Conservation (phyloP, 2,329 filamentous ascomycete species). For the Colletotrichum karsti region DNA sequence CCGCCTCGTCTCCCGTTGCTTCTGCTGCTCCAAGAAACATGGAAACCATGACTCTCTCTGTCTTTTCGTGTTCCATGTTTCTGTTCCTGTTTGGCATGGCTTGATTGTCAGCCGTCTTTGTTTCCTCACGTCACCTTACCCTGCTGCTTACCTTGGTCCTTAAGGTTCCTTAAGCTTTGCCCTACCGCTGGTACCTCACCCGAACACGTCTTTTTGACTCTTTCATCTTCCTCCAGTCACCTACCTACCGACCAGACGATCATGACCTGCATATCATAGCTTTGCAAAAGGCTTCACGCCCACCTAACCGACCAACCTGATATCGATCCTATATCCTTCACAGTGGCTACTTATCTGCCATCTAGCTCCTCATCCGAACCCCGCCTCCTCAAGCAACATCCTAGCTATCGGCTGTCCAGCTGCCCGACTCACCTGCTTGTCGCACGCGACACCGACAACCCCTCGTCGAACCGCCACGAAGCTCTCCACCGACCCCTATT, state of each 20-base stretch:
- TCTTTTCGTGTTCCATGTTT: background rate
- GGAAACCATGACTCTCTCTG: background rate
- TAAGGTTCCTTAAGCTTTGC: background rate
- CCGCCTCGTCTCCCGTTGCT: background rate
- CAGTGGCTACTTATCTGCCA: background rate
- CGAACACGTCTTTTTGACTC: background rate
- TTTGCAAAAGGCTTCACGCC: background rate
- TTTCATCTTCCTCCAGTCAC: no score
- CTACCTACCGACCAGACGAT: background rate
- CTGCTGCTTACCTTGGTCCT: background rate
- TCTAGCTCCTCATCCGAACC: background rate
- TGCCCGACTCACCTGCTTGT: conserved; percentile 22
- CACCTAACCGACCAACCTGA: background rate
- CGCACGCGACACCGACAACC: conserved; percentile 20
- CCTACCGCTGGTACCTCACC: background rate
- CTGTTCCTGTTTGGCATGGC: background rate
- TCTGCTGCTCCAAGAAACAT: no score
- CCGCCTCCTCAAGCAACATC: conserved; percentile 19
- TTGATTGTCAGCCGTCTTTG: background rate
- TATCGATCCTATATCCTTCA: background rate
- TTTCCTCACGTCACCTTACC: background rate
- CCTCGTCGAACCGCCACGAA: background rate
- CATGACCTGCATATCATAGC: background rate
- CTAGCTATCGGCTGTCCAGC: conserved; percentile 10
- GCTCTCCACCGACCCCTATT: background rate